Base-by-base conservation (phyloP, 352 stramenopile genomes). In the Thraustochytrium sp. region DNA sequence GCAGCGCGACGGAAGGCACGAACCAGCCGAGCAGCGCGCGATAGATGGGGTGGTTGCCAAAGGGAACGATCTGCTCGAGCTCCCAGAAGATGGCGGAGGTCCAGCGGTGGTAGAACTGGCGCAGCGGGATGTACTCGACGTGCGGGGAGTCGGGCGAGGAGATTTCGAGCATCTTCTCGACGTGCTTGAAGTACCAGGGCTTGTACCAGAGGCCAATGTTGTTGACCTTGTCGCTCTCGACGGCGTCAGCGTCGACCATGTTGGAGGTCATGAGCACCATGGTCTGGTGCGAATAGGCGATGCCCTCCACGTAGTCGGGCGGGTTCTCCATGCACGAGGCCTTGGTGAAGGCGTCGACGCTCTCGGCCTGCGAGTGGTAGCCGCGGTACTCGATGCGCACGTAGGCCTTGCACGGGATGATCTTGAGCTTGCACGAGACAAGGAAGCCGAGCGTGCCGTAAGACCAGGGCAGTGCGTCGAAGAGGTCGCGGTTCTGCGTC, bases 161-260 rank as follows among this genome's bases (percentile, higher is more conserved):
- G 21, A 76, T 85, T 3, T 86, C 75, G 54, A 72, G 53, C 29
- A 88, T 84, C 11, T 61, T 72, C 82, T 89, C 85, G n/a, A 90
- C 89, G 72, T 90, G 86, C 76, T 89, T 89, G 83, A 90, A 90
- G 82, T 89, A 91, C 80, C 84, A 91, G 16, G 88, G 87, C 75
- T 91, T 91, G 85, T 84, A 89, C 80, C 86, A 91, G 29, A 55
- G 68, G 21, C 77, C 85, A 53, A 91, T 86, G 2, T 54, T 74
- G 68, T 91, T 91, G 2, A 88, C 34, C 62, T 82, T 34, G 29
- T 38, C 40, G 11, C 34, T 44, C 9, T 86, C 61, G 21, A 76
- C 63, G 38, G 85, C 65, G 34, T 55, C 64, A 2, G 29, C 74
- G 38, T 88, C 85, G 13, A 86, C 76, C 61, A 90, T 90, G 18